Evolutionary conservation across 2,329 filamentous ascomycete genomes (phyloP).

Genomic region (Fusarium musae): DNA sequence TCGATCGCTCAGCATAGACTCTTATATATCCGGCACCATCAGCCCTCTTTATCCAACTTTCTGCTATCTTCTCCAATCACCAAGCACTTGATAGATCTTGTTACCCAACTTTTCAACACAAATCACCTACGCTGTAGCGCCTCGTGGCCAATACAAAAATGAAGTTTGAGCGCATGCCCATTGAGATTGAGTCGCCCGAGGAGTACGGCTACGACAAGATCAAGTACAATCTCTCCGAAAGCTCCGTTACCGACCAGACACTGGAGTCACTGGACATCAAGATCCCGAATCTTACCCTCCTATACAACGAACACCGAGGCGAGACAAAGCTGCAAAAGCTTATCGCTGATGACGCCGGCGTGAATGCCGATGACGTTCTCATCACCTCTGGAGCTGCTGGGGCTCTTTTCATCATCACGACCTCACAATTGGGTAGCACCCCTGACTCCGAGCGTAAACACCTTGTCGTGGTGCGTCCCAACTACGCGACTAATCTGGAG

Average conservation of each 20-base stretch:
- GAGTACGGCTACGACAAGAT: neutral
- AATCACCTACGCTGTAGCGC: accelerated
- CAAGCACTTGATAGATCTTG: accelerated
- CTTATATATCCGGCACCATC: neutral
- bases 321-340: neutral
- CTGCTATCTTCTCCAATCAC: neutral
- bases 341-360: neutral
- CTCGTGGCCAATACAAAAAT: neutral
- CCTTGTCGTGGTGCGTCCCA: neutral
- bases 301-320: neutral
- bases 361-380: neutral
- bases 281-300: neutral
- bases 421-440: neutral
- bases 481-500: neutral
- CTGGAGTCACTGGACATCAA: neutral
- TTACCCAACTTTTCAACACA: neutral
- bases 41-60: neutral
- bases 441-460: neutral
- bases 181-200: neutral
- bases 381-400: neutral
- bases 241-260: neutral
- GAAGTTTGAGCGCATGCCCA: conserved; percentile 7
- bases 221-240: conserved; percentile 1
- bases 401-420: neutral
- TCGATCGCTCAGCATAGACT: neutral